phyloP scores from a whole-genome alignment of 306 rosid genomes.

The Elaeagnus macrophylla region DNA sequence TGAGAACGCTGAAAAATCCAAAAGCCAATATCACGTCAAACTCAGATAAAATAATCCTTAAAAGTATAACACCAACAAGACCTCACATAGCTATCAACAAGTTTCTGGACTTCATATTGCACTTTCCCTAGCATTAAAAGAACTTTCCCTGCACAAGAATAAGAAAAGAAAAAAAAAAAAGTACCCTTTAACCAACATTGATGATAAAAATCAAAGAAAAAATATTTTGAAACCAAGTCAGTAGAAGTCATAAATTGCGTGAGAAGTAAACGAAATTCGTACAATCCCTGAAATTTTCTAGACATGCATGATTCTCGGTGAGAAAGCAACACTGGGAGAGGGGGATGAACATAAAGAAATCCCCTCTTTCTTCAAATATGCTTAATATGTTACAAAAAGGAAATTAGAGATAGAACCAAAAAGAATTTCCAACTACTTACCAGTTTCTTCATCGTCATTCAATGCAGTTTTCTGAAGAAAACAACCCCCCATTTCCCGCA shows the following conservation, averaged over 20 bases:
- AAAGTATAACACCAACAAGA: slow-evolving; percentile 1
- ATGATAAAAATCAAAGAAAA: background rate
- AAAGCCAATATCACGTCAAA: slow-evolving; percentile 6
- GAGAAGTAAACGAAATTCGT: too few relatives aligned
- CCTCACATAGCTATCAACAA: slow-evolving; percentile 73
- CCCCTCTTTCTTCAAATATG: background rate
- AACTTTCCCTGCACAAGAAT: slow-evolving; percentile 55
- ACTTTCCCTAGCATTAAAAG: slow-evolving; percentile 68
- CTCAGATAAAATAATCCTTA: slow-evolving; percentile 7
- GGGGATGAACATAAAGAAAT: too few relatives aligned
- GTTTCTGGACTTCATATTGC: slow-evolving; percentile 75
- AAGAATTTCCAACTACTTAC: slow-evolving; percentile 26
- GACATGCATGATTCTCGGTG: too few relatives aligned
- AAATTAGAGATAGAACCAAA: slow-evolving; percentile 3
- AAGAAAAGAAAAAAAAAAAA: slow-evolving; percentile 12
- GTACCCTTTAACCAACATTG: too few relatives aligned
- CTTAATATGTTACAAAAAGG: background rate
- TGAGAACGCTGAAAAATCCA: slow-evolving; percentile 70
- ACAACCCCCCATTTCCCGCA: slow-evolving; percentile 84
- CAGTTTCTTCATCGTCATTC: slow-evolving; percentile 82
- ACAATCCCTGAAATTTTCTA: too few relatives aligned
- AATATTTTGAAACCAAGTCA: too few relatives aligned
- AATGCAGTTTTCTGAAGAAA: slow-evolving; percentile 89
- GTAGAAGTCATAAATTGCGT: too few relatives aligned
- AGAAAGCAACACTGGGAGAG: too few relatives aligned